Percentiles rank a stretch among this genome's conserved stretches.
Evolutionary conservation across 495 filamentous ascomycete species (phyloP).

Genomic region (Elaphomyces granulatus): DNA sequence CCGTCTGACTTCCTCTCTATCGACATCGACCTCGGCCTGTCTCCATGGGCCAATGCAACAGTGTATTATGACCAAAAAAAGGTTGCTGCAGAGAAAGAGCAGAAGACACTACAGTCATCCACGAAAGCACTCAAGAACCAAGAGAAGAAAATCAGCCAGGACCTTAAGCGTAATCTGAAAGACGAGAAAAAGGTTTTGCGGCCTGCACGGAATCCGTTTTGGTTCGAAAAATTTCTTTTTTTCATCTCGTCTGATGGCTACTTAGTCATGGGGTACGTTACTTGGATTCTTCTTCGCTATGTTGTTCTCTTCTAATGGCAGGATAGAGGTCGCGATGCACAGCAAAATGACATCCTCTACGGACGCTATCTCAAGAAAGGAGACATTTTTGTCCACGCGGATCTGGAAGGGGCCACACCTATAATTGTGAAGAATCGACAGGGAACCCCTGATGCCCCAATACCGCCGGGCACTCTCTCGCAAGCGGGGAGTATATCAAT

Average conservation of each 20-base stretch:
- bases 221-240: slow-evolving; percentile 94
- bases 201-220: slow-evolving; percentile 64
- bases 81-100: slow-evolving; percentile 65
- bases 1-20: slow-evolving; percentile 37
- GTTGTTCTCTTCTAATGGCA: not conserved
- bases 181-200: slow-evolving; percentile 83
- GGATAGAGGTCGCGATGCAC: slow-evolving; percentile 59
- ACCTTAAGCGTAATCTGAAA: slow-evolving; percentile 75
- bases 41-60: slow-evolving; percentile 75
- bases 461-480: slow-evolving; percentile 78
- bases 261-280: slow-evolving; percentile 52
- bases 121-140: slow-evolving; percentile 74
- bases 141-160: slow-evolving; percentile 71
- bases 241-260: slow-evolving; percentile 96
- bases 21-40: slow-evolving; percentile 71
- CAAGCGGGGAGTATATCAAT: slow-evolving; percentile 81
- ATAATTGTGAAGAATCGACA: slow-evolving; percentile 78
- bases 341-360: slow-evolving; percentile 88
- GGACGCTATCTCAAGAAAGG: slow-evolving; percentile 70
- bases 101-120: slow-evolving; percentile 73
- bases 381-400: slow-evolving; percentile 84
- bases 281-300: not conserved
- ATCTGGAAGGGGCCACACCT: slow-evolving; percentile 67
- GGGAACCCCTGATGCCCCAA: slow-evolving; percentile 59
- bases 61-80: slow-evolving; percentile 87